Base-by-base conservation (phyloP, 108 stramenopile genomes). In the Skeletonema marinoi region DNA sequence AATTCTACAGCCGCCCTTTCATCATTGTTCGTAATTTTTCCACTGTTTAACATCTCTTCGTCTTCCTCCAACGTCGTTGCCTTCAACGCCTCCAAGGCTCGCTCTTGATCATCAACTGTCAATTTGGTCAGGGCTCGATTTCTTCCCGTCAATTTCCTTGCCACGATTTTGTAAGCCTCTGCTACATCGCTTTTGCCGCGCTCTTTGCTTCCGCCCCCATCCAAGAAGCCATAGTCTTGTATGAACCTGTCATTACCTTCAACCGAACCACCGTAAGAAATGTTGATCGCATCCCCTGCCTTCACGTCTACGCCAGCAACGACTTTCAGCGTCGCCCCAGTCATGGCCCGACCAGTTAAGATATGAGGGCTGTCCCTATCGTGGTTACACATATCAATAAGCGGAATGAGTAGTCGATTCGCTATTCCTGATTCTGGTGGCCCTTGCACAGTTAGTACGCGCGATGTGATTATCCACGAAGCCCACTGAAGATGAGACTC, bases 341-440 rank as follows among this genome's bases (percentile, higher is more conserved):
- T 71, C 30, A 76, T 80, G 11, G 93, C 93, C 48, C 91, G 41
- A 13, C 93, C 93, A 29, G 87, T 85, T 63, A 94, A 66, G 3
- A 94, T 70, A 58, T 94, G 93, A 2, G 84, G 63, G 68, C 85
- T 85, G 30, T 84, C 78, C 50, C 89, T 76, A 65, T 92, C 90
- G 73, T 94, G 91, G 78, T 92, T 94, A 74, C 89, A 90, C 92
- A 93, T 93, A 70, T 93, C 93, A 46, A 93, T 79, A 14, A 91
- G 73, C 30, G 93, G 93, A 41, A 93, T 91, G 66, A 93, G 39
- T 0, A 93, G 72, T 36, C 90, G 85, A 69, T 87, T 81, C 12
- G 88, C 85, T 44, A 80, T 73, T 30, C 78, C 76, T n/a, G 75
- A 76, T 31, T 73, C 80, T 6, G 68, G 82, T 30, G 59, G 74